Evolutionary conservation across 768 basidiomycete species (phyloP).

Genomic region (Peribolospora baueri): DNA sequence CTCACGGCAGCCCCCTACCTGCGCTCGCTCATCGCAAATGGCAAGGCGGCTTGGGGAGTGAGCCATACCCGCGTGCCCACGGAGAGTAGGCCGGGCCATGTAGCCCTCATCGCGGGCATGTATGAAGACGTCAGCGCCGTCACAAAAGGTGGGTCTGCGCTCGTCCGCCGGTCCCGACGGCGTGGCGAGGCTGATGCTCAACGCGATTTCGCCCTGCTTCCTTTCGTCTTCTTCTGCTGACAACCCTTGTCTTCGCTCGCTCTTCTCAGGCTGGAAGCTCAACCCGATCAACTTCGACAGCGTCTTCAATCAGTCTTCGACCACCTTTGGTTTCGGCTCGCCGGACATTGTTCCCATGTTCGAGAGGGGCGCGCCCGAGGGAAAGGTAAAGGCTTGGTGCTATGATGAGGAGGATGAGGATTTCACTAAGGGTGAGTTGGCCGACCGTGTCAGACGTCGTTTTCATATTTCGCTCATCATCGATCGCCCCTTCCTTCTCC

Average conservation of each 20-base stretch:
- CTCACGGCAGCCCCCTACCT: conserved; percentile 37
- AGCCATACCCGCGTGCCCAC: conserved; percentile 72
- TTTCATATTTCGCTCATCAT: not conserved
- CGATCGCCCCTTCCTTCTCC: not conserved
- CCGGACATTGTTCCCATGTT: conserved; percentile 83
- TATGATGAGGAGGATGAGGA: conserved; percentile 59
- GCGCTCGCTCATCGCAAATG: conserved; percentile 34
- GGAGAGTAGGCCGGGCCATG: conserved; percentile 67
- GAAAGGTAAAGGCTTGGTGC: conserved; percentile 47
- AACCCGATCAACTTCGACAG: conserved; percentile 53
- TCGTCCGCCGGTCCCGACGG: too few relatives aligned
- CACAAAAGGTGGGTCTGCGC: conserved; percentile 31
- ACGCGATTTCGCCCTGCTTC: not conserved
- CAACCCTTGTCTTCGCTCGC: conserved; percentile 8
- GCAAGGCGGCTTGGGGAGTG: conserved; percentile 52
- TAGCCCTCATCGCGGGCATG: conserved; percentile 75
- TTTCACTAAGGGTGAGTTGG: conserved; percentile 46
- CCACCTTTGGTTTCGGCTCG: conserved; percentile 60
- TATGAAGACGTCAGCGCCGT: conserved; percentile 76
- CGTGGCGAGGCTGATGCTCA: conserved; percentile 6
- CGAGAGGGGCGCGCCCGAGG: conserved; percentile 36
- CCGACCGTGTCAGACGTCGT: too few relatives aligned
- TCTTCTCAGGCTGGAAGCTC: conserved; percentile 43
- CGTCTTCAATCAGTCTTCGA: conserved; percentile 55
- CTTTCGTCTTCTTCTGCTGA: not conserved